Evolutionary conservation across 805 yeast species (phyloP).

Genomic region (Starmerella ratchasimensis): DNA sequence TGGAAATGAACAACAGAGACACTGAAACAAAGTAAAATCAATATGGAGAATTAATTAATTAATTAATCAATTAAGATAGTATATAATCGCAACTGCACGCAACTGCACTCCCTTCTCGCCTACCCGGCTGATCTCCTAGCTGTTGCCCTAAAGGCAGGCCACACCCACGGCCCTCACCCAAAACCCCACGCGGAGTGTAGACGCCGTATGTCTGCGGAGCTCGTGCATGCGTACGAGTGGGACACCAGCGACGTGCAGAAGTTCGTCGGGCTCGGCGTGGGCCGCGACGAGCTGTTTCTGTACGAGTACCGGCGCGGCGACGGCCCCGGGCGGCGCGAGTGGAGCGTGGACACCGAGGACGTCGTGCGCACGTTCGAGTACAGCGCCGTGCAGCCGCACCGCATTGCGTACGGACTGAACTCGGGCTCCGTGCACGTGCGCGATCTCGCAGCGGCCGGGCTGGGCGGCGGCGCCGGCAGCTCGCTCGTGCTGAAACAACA

Average conservation of each 20-base stretch:
- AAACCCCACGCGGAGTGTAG: neutral
- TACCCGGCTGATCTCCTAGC: no score
- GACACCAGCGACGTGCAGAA: conserved; percentile 41
- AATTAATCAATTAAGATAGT: no score
- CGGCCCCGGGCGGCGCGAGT: conserved; percentile 15
- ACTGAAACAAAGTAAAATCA: no score
- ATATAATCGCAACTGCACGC: no score
- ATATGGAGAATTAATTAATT: no score
- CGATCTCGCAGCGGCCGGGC: conserved; percentile 3
- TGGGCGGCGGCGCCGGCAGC: conserved; percentile 19
- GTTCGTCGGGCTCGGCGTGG: conserved; percentile 57
- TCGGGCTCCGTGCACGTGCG: conserved; percentile 11
- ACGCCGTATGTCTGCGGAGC: conserved; percentile 49
- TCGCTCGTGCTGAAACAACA: conserved; percentile 28
- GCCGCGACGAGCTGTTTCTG: conserved; percentile 64
- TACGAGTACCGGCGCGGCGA: conserved; percentile 23
- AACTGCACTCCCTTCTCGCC: no score
- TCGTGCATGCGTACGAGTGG: conserved; percentile 49
- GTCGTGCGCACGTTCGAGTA: conserved; percentile 41
- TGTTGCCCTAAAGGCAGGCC: no score
- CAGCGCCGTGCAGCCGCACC: conserved; percentile 24
- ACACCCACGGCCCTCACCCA: no score
- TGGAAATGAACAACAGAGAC: no score
- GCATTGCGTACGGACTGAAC: conserved; percentile 45
- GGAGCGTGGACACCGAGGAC: conserved; percentile 17